A percentile compares a stretch with the other conserved stretches of the same genome.
Evolutionary conservation across 208 protist genomes (phyloP).

Genomic region (Borovskyia barvae): DNA sequence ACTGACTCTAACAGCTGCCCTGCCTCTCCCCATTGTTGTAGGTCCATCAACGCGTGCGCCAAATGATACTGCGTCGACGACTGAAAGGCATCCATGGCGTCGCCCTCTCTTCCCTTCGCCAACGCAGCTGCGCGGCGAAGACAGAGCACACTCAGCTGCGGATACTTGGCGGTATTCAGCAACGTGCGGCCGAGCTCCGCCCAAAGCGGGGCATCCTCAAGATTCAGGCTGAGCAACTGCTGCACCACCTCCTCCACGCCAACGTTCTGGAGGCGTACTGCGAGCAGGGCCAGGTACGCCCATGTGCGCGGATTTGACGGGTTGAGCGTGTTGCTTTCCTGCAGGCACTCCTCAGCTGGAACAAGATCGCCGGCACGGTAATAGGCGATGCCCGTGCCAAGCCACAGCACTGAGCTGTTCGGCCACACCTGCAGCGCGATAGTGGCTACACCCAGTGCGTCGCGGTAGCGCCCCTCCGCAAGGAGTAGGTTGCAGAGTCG

Average conservation of each 20-base stretch:
- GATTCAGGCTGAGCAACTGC: slow-evolving; percentile 54
- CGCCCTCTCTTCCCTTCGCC: background rate
- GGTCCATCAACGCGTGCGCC: slow-evolving; percentile 48
- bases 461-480: slow-evolving; percentile 51
- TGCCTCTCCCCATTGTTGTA: slow-evolving; percentile 48
- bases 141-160: slow-evolving; percentile 44
- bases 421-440: slow-evolving; percentile 75
- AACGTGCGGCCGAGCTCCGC: slow-evolving; percentile 77
- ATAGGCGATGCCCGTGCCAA: slow-evolving; percentile 84
- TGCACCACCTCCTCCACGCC: slow-evolving; percentile 68
- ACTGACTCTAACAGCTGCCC: slow-evolving; percentile 45
- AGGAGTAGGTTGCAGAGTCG: slow-evolving; percentile 83
- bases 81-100: slow-evolving; percentile 7
- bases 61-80: slow-evolving; percentile 60
- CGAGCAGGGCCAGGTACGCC: slow-evolving; percentile 77
- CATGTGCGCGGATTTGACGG: slow-evolving; percentile 84
- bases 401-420: slow-evolving; percentile 72
- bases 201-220: slow-evolving; percentile 61
- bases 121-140: slow-evolving; percentile 52
- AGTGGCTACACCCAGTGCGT: slow-evolving; percentile 77
- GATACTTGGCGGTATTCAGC: slow-evolving; percentile 28
- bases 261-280: slow-evolving; percentile 28
- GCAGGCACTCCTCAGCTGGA: slow-evolving; percentile 83
- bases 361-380: slow-evolving; percentile 64
- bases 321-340: slow-evolving; percentile 87